phyloP scores from a whole-genome alignment of 805 yeast species.

The Candida boidinii region DNA sequence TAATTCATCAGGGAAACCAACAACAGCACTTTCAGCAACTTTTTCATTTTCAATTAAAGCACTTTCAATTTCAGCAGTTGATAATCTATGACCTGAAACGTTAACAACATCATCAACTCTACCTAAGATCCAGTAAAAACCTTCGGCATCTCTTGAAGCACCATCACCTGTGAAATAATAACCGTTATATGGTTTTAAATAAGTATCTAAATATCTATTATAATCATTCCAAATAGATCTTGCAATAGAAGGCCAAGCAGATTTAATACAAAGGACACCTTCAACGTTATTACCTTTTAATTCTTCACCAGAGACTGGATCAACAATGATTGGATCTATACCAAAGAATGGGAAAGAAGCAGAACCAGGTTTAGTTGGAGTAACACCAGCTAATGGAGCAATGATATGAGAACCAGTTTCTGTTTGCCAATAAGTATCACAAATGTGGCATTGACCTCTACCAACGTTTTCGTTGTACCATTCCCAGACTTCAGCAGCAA shows the following conservation, averaged over 20 bases:
- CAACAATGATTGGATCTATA: slow-evolving; percentile 62
- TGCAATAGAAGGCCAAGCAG: slow-evolving; percentile 82
- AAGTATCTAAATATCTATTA: slow-evolving; percentile 69
- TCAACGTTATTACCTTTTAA: slow-evolving; percentile 62
- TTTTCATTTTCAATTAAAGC: slow-evolving; percentile 64
- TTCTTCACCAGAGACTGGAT: slow-evolving; percentile 68
- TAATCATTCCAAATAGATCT: slow-evolving; percentile 77
- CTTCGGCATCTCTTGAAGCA: slow-evolving; percentile 79
- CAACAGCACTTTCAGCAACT: slow-evolving; percentile 77
- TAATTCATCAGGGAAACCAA: slow-evolving; percentile 73
- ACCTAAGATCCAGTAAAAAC: slow-evolving; percentile 79
- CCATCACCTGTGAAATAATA: slow-evolving; percentile 86
- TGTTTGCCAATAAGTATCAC: slow-evolving; percentile 88
- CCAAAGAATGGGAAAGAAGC: slow-evolving; percentile 84
- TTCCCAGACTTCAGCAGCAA: slow-evolving; percentile 81
- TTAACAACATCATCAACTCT: slow-evolving; percentile 86
- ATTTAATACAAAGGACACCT: slow-evolving; percentile 68
- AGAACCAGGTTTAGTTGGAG: slow-evolving; percentile 80
- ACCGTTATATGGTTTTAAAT: slow-evolving; percentile 73
- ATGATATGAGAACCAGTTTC: slow-evolving; percentile 79
- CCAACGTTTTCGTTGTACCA: slow-evolving; percentile 75
- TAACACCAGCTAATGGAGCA: slow-evolving; percentile 67
- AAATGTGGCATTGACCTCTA: slow-evolving; percentile 57
- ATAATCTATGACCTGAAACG: slow-evolving; percentile 78
- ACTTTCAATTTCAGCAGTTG: slow-evolving; percentile 86